Base-by-base conservation (phyloP, 2,329 filamentous ascomycete genomes). In the Fusarium equiseti region DNA sequence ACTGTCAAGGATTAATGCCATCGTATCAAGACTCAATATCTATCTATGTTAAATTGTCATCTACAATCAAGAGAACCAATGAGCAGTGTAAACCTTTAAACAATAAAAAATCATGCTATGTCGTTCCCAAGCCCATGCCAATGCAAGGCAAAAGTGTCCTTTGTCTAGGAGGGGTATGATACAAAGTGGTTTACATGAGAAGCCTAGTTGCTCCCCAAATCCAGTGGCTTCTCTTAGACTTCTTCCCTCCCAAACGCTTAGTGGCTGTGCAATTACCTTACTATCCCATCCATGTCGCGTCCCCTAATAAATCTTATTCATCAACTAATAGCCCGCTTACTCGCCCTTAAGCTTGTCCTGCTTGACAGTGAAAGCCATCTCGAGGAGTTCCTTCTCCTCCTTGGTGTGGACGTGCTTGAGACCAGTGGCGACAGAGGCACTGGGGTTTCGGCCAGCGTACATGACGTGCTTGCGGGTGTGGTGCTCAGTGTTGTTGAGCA, bases 381-480 rank as follows among this genome's bases (percentile, higher is more conserved):
- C 83, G 73, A 95, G 83, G 75, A 99, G 82, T 50, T 96, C 93
- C 80, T 92, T 87, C 87, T 98, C 96, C 86, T 99, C 96, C 88
- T 95, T 97, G 83, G 90, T 84, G 83, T 99, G 96, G 59, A 88
- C 89, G 46, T 87, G 84, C 90, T 99, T 99, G 79, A 96, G 84
- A 81, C 96, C 96, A 58, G 95, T 97, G 40, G 96, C 96, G 27
- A 98, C 95, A 71, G 92, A 95, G 18, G 96, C 95, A 78, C 94
- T 97, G 40, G 95, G 95, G 83, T 94, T 91, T 76, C 96, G 92
- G 74, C 96, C 96, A 65, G 96, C 96, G 82, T 98, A 99, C 90
- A 98, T 94, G 79, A 98, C 94, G 83, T 97, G 93, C 84, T 97
- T 95, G 79, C 92, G 90, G 83, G 97, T 91, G 85, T 98, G 95